Evolutionary conservation across 2,329 filamentous ascomycete species (phyloP).

Genomic region (Hypoxylon sp.): DNA sequence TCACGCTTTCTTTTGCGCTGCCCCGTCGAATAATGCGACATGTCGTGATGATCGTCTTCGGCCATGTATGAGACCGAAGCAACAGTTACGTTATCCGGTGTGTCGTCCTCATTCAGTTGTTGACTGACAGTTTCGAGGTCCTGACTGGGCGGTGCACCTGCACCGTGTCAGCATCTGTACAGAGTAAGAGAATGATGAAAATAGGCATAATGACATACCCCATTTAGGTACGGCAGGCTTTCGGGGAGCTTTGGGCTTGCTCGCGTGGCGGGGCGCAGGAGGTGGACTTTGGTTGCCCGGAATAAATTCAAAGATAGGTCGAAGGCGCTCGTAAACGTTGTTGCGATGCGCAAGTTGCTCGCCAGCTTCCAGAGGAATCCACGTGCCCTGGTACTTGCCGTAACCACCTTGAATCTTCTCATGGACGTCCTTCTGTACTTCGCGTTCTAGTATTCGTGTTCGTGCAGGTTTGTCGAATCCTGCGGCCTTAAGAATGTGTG

Average conservation of each 20-base stretch:
- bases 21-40: constrained; percentile 72
- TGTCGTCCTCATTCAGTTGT: constrained; percentile 80
- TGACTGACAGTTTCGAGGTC: constrained; percentile 74
- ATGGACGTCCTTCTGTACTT: constrained; percentile 95
- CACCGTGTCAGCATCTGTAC: constrained; percentile 17
- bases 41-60: constrained; percentile 82
- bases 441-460: constrained; percentile 93
- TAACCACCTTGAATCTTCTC: constrained; percentile 99
- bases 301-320: constrained; percentile 89
- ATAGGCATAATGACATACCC: constrained; percentile 55
- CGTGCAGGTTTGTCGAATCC: constrained; percentile 97
- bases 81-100: constrained; percentile 84
- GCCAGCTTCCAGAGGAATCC: constrained; percentile 90
- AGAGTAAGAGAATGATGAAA: constrained; percentile 3
- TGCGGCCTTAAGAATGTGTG: constrained; percentile 96
- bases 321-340: constrained; percentile 84
- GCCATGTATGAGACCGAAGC: constrained; percentile 87
- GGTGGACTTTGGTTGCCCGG: constrained; percentile 90
- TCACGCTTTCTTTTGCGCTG: constrained; percentile 83
- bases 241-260: constrained; percentile 84
- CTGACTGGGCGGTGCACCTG: constrained; percentile 61
- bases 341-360: constrained; percentile 88
- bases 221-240: constrained; percentile 75
- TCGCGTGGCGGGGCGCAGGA: constrained; percentile 91
- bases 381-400: constrained; percentile 98